Evolutionary conservation across 257 asterid species (phyloP), one percentile per base, ranked within the genome.

Genomic region (Verbena officinalis): DNA sequence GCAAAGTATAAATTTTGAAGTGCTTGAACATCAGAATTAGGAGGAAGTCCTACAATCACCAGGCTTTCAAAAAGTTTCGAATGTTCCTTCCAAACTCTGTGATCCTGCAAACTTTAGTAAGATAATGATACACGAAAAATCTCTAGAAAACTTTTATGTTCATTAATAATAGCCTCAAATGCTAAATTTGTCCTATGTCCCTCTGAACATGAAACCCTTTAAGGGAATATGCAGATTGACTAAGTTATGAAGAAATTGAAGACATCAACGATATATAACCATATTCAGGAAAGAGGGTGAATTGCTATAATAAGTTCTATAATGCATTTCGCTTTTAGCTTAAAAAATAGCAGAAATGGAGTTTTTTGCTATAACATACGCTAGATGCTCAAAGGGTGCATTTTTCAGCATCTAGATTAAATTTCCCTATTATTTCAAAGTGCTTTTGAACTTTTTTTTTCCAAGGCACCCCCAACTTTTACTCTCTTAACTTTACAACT

Each of bases 1-100:
- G 87, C 76, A 55, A 91, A 91, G 84, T 84, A 94, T 66, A 88
- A 83, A 72, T 80, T 83, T 70, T 94, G 93, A 81, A 94, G 95
- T 62, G 97, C 93, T 69, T 82, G 88, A 80, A 94, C 70, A 68
- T 94, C 99, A 69, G 95, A 82, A 77, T 48, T 81, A 44, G 98
- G 95, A 79, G 88, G 99, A 68, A 94, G 97, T 60, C 99, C 99
- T 40, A 88, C 91, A 70, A 94, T 93, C 45, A 94, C 98, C 95
- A 94, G 78, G 84, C 97, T 94, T 78, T 94, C 99, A 65, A 94
- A 84, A 59, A 88, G 88, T 73, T 82, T 84, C 34, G 99, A 77
- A 51, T 91, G 96, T 68, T 84, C 98, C 76, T 81, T 88, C 96
- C 97, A 82, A 65, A 90, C 90, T 81, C 77, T 88, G 78, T 88